Percentiles rank a stretch among this genome's conserved stretches.
These are phyloP conservation scores for Sextonia rubra DNA, from an alignment of 164 flowering plant genomes.

Conservation along the genomic window DNA sequence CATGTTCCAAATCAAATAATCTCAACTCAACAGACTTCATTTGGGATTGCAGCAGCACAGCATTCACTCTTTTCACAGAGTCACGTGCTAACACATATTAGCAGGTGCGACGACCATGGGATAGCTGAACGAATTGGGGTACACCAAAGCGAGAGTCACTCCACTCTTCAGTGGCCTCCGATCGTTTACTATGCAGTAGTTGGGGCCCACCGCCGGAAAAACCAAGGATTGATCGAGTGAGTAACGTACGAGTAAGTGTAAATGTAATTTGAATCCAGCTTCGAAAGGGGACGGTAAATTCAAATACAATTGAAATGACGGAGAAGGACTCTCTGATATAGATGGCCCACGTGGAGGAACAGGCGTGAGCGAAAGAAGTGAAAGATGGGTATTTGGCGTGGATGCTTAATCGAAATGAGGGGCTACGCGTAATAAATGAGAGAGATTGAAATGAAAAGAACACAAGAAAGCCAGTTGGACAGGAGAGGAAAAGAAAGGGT, in stretches of 20 bases:
- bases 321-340: background rate
- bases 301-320: background rate
- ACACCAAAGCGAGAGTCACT: background rate
- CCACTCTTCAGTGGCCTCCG: constrained; percentile 1
- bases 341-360: too few species aligned
- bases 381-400: background rate
- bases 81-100: background rate
- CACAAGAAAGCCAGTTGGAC: background rate
- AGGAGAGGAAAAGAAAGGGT: background rate
- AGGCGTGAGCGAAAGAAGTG: background rate
- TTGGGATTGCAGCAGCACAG: too few species aligned
- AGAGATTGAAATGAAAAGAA: background rate
- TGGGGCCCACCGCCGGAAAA: constrained; percentile 2
- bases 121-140: constrained; percentile 8
- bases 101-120: background rate
- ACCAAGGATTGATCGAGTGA: background rate
- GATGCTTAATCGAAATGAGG: too few species aligned
- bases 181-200: constrained; percentile 7
- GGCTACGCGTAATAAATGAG: background rate
- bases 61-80: too few species aligned
- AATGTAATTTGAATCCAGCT: background rate
- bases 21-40: too few species aligned
- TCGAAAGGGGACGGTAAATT: background rate
- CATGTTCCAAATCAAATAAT: too few species aligned
- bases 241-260: background rate